A percentile compares a stretch with the other conserved stretches of the same genome.
Conservation (phyloP, 345 rosid species). For the Erodium maritimum region DNA sequence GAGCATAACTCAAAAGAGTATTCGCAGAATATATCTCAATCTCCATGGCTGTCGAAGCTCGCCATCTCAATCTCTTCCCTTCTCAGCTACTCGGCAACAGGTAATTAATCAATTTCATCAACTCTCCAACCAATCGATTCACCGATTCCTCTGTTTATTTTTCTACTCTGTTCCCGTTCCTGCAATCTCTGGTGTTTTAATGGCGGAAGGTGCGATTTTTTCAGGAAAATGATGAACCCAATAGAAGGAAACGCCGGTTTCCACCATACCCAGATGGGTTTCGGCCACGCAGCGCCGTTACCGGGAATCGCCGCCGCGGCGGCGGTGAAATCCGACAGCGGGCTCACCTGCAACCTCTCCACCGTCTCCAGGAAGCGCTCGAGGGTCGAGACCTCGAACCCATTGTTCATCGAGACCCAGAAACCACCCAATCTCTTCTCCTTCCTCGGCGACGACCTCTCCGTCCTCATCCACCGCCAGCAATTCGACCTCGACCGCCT, state of each 20-base stretch:
- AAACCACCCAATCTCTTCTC: constrained; percentile 27
- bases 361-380: constrained; percentile 45
- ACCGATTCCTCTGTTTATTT: too few species aligned
- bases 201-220: neutral
- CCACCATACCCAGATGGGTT: constrained; percentile 29
- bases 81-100: constrained; percentile 8
- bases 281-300: constrained; percentile 32
- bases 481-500: constrained; percentile 51
- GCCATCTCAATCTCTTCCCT: constrained; percentile 15
- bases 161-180: neutral
- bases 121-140: neutral
- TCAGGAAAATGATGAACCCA: constrained; percentile 43
- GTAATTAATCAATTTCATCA: neutral
- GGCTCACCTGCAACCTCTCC: constrained; percentile 34
- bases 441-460: constrained; percentile 55
- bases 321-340: constrained; percentile 49
- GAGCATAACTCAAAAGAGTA: neutral
- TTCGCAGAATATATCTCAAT: neutral
- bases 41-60: constrained; percentile 18
- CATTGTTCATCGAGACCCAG: constrained; percentile 14
- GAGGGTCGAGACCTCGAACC: neutral
- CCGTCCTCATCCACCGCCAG: constrained; percentile 57
- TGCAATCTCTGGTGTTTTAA: too few species aligned
- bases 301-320: constrained; percentile 4
- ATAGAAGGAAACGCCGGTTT: constrained; percentile 28